Evolutionary conservation across 2,329 filamentous ascomycete species (phyloP), one percentile per base, ranked within the genome.

Genomic region (Lomentospora prolificans): DNA sequence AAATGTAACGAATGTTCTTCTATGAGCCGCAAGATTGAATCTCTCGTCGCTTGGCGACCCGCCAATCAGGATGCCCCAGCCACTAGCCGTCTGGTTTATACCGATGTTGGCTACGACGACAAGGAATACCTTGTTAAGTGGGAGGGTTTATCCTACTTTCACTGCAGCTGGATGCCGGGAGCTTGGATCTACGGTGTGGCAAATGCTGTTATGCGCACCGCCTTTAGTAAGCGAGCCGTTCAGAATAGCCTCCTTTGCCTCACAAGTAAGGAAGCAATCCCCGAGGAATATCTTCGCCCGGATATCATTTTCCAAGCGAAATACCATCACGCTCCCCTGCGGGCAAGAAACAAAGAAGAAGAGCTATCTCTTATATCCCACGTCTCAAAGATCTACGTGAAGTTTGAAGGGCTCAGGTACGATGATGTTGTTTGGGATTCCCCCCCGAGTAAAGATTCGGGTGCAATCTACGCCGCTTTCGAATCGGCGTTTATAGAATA

Each of bases 81-180:
- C 19, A 51, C 57, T 17, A 56, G 56, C 27, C 51, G 31, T 3
- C 60, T 60, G 0, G 39, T 57, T 8, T 67, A 59, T 39, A 51
- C 31, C 3, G 53, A 94, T 64, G 51, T 69, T 30, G 52, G 51
- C 9, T 71, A 75, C 31, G 86, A 90, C 55, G 77, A 87, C n/a
- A 91, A 91, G 61, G 90, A 96, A 62, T 99, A 97, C 64, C 79
- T 99, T 2, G 73, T 99, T 62, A 96, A 94, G 66, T 97, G 91
- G 89, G 83, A 87, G 48, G 75, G 77, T 0, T 77, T 81, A 56
- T 96, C 92, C 0, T 95, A 96, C 64, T 86, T 85, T 60, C 85
- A 89, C 60, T 89, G 88, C 55, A 77, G 76, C 5, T 99, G 95
- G 94, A 87, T 90, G 78, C 83, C 90, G 8, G 94, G 92, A 10